Evolutionary conservation across 2,329 filamentous ascomycete species (phyloP).

Genomic region (Ambrosiella beaveri): DNA sequence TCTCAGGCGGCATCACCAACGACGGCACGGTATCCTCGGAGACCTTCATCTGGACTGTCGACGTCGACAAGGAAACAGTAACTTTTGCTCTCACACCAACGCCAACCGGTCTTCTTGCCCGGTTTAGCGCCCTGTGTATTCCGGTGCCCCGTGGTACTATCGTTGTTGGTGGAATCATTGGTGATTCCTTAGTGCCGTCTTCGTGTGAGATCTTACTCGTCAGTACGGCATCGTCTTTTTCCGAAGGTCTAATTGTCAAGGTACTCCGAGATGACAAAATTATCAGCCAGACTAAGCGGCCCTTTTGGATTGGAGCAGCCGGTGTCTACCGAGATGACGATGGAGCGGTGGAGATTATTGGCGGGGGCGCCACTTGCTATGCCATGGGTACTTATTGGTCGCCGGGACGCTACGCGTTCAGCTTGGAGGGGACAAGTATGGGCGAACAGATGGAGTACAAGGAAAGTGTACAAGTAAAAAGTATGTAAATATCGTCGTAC

Average conservation of each 20-base stretch:
- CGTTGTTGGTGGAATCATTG: constrained; percentile 7
- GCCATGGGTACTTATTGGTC: constrained; percentile 84
- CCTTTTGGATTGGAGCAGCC: constrained; percentile 56
- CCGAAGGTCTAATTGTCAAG: neutral
- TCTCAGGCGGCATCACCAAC: constrained; percentile 53
- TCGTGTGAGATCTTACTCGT: constrained; percentile 8
- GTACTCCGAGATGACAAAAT: constrained; percentile 3
- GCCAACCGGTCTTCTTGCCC: neutral
- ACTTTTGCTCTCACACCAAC: neutral
- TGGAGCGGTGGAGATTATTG: constrained; percentile 41
- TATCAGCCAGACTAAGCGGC: constrained; percentile 19
- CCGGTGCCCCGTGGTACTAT: constrained; percentile 22
- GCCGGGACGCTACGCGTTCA: constrained; percentile 33
- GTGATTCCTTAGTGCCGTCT: neutral
- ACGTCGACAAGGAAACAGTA: neutral
- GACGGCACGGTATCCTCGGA: constrained; percentile 46
- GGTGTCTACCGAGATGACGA: constrained; percentile 25
- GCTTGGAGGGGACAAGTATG: neutral
- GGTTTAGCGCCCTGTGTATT: constrained; percentile 8
- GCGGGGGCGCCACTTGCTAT: constrained; percentile 77
- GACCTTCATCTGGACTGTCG: constrained; percentile 46
- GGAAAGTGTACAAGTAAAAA: neutral
- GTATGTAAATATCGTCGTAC: neutral
- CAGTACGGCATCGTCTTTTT: neutral
- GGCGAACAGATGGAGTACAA: neutral